Percentiles rank a stretch among this genome's conserved stretches.
phyloP scores from a whole-genome alignment of 805 yeast species.

The Nakazawaea ernobii region DNA sequence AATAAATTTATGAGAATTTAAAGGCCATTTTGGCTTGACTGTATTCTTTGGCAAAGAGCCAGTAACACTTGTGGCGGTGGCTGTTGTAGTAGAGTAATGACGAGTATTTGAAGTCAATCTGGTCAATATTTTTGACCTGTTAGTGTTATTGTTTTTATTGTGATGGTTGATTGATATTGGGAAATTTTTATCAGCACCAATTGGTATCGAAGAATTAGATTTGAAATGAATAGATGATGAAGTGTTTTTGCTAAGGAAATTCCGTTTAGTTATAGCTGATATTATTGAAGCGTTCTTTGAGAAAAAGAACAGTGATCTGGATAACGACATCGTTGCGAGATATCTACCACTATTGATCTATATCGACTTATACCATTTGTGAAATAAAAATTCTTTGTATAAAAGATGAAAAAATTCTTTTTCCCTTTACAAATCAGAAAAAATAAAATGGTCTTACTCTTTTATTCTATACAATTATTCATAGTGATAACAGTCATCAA shows the following conservation, averaged over 20 bases:
- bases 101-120: background rate
- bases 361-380: too few relatives aligned
- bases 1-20: constrained; percentile 50
- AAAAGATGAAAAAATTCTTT: background rate
- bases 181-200: constrained; percentile 2
- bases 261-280: background rate
- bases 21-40: constrained; percentile 27
- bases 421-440: background rate
- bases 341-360: constrained; percentile 7
- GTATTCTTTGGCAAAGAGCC: constrained; percentile 10
- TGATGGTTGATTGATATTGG: constrained; percentile 8
- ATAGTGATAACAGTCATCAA: constrained; percentile 37
- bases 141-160: background rate
- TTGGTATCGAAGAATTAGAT: background rate
- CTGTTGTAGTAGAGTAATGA: constrained; percentile 5
- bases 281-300: constrained; percentile 43
- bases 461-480: too few relatives aligned
- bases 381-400: background rate
- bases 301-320: constrained; percentile 54
- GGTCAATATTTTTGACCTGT: constrained; percentile 14
- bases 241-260: background rate
- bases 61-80: constrained; percentile 3
- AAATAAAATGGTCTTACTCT: background rate
- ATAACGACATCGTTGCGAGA: constrained; percentile 26
- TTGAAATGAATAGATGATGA: background rate